Evolutionary conservation across 2,329 filamentous ascomycete genomes (phyloP), one percentile per base, ranked within the genome.

Genomic region (Myriosclerotinia scirpicola): DNA sequence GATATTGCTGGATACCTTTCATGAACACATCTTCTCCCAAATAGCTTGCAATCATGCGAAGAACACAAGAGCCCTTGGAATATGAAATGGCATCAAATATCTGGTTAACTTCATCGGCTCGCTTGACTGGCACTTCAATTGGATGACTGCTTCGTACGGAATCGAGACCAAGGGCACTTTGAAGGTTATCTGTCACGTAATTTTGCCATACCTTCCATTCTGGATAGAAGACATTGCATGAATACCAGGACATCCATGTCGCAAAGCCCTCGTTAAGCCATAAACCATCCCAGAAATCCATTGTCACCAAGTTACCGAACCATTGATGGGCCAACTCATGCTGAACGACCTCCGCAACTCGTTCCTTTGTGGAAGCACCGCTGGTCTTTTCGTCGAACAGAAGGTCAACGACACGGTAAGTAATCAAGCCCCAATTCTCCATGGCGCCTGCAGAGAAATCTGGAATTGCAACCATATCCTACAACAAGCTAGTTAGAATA

Each of bases 21-120:
- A 98, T 87, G 83, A 98, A 98, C 22, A 87, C 84, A 54, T 97
- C 92, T 78, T 98, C 94, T 61, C 94, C 94, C 34, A 98, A 83
- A 75, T 96, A 96, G 71, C 93, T 96, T 26, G 94, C 97, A 71
- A 98, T 93, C 94, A 98, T 98, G 76, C 94, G 91, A 69, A 98
- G 84, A 44, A 98, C 93, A 73, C 93, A 96, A 14, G 93, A 97
- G 22, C 94, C 94, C 82, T 98, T 98, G 66, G 92, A 93, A 80
- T 98, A 98, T 1, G 94, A 97, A 72, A 98, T 98, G 69, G 93
- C 92, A 77, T 98, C 94, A 74, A 98, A 98, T 73, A 98, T 98
- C 80, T 98, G 93, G 80, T 97, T 97, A 78, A 98, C 93, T 79
- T 98, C 93, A 73, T 96, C 93, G 38, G 93, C 93, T 67, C 91